Evolutionary conservation across 106 monocot species (phyloP).

Genomic region (Cymbidium sinense): DNA sequence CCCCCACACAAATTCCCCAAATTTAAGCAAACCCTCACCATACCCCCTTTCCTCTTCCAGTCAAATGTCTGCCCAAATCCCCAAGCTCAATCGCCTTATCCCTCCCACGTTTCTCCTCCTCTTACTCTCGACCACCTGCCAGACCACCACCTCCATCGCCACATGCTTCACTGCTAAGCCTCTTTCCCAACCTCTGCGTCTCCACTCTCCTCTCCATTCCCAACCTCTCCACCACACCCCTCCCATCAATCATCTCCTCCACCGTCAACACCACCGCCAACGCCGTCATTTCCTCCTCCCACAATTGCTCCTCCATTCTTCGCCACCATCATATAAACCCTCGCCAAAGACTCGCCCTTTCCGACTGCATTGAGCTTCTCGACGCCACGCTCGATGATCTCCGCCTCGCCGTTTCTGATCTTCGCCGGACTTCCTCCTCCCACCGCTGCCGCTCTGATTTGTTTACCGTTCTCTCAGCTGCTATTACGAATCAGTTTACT

Average conservation of each 20-base stretch:
- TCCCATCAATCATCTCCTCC: constrained; percentile 49
- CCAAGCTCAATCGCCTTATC: not conserved
- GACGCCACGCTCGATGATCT: constrained; percentile 50
- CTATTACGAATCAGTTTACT: constrained; percentile 82
- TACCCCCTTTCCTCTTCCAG: too few relatives aligned
- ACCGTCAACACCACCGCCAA: constrained; percentile 27
- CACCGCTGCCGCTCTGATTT: constrained; percentile 19
- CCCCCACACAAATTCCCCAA: too few relatives aligned
- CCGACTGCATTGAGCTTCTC: constrained; percentile 80
- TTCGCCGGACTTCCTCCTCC: constrained; percentile 3
- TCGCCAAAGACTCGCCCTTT: constrained; percentile 40
- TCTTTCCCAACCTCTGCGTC: constrained; percentile 58
- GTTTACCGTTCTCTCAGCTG: constrained; percentile 61
- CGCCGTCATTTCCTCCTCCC: constrained; percentile 32
- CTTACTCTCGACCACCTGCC: not conserved
- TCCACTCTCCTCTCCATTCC: constrained; percentile 49
- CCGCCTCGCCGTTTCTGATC: constrained; percentile 18
- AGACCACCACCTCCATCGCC: not conserved
- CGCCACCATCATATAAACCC: constrained; percentile 16
- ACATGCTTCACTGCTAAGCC: constrained; percentile 32
- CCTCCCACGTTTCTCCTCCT: not conserved
- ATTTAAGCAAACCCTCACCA: too few relatives aligned
- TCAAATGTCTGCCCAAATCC: too few relatives aligned
- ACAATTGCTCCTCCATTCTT: constrained; percentile 33
- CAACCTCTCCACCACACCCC: constrained; percentile 30